Conservation (phyloP, 2,329 filamentous ascomycete genomes). For the Pestalotiopsis sp. region DNA sequence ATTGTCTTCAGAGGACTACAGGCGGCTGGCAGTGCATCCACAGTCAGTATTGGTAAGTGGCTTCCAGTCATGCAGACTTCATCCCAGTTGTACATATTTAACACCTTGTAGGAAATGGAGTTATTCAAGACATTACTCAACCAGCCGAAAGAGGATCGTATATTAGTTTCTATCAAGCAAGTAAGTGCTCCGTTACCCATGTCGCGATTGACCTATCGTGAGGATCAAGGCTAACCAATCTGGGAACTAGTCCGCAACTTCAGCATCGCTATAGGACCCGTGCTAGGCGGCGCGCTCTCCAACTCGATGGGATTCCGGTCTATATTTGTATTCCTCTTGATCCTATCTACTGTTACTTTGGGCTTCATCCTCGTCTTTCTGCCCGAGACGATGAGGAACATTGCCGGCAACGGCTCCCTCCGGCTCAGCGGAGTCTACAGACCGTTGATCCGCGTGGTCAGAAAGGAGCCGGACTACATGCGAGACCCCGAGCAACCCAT, state of each 20-base stretch:
- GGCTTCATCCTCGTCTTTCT: slow-evolving; percentile 25
- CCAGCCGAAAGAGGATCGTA: slow-evolving; percentile 30
- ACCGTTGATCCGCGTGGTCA: slow-evolving; percentile 21
- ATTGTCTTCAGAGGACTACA: slow-evolving; percentile 50
- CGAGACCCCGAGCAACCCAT: slow-evolving; percentile 18
- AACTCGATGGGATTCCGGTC: slow-evolving; percentile 32
- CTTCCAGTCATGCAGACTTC: background rate
- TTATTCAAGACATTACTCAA: slow-evolving; percentile 34
- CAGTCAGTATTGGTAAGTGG: slow-evolving; percentile 45
- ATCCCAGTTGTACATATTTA: background rate
- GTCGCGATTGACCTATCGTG: background rate
- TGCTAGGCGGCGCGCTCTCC: slow-evolving; percentile 33
- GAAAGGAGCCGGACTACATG: slow-evolving; percentile 16
- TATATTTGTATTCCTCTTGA: slow-evolving; percentile 33
- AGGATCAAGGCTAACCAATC: background rate
- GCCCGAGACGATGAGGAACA: slow-evolving; percentile 30
- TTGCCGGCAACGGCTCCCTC: slow-evolving; percentile 29
- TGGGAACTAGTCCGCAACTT: slow-evolving; percentile 26
- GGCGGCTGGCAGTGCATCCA: slow-evolving; percentile 49
- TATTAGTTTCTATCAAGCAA: slow-evolving; percentile 35
- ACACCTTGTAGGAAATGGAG: slow-evolving; percentile 26
- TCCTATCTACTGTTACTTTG: slow-evolving; percentile 22
- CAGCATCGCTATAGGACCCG: slow-evolving; percentile 34
- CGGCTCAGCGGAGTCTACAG: slow-evolving; percentile 28
- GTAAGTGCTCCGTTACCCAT: slow-evolving; percentile 19